These are phyloP conservation scores for Cyberlindnera suaveolens DNA, from an alignment of 805 yeast species.

Conservation along the genomic window DNA sequence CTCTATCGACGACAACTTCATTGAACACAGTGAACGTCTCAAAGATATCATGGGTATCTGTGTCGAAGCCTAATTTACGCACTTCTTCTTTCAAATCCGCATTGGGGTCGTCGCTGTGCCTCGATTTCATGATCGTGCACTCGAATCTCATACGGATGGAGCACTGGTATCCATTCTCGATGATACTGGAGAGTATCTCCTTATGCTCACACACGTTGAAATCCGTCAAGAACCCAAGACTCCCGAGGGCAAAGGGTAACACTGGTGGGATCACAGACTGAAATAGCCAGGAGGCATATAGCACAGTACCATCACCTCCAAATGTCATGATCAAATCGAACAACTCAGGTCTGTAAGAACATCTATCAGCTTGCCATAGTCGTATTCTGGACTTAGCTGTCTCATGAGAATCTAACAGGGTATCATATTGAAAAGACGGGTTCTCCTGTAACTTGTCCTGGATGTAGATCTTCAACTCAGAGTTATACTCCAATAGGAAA, in stretches of 20 bases:
- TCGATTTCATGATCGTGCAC: constrained; percentile 39
- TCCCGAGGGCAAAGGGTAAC: constrained; percentile 58
- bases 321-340: constrained; percentile 56
- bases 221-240: constrained; percentile 56
- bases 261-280: constrained; percentile 59
- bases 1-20: constrained; percentile 47
- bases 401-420: constrained; percentile 5
- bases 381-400: constrained; percentile 8
- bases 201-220: constrained; percentile 39
- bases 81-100: constrained; percentile 23
- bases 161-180: constrained; percentile 39
- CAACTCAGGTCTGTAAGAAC: constrained; percentile 25
- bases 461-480: constrained; percentile 15
- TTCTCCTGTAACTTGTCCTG: constrained; percentile 14
- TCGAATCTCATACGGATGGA: constrained; percentile 45
- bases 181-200: constrained; percentile 29
- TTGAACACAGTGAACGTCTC: constrained; percentile 38
- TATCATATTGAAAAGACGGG: constrained; percentile 7
- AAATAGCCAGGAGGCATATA: constrained; percentile 57
- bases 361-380: constrained; percentile 23
- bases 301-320: constrained; percentile 71
- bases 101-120: neutral
- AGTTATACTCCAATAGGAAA: constrained; percentile 17
- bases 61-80: constrained; percentile 12
- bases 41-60: constrained; percentile 25